phyloP scores from a whole-genome alignment of 2,329 filamentous ascomycete genomes.

The Acephala macrosclerotiorum region DNA sequence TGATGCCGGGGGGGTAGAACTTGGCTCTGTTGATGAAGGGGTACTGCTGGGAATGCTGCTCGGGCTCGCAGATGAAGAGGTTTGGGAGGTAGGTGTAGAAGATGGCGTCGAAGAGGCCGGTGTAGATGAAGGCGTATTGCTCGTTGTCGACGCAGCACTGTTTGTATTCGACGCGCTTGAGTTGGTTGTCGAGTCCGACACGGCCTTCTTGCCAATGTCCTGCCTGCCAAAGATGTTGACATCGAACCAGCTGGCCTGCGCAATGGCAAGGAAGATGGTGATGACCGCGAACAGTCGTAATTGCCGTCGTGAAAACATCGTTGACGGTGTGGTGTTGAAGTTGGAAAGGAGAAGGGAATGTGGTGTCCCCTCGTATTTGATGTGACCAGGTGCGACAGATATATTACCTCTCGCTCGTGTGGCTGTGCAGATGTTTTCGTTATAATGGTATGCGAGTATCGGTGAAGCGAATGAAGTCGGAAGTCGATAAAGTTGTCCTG shows the following conservation, averaged over 20 bases:
- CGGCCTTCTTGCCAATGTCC: slow-evolving; percentile 5
- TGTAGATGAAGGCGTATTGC: slow-evolving; percentile 5
- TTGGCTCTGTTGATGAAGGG: slow-evolving; percentile 3
- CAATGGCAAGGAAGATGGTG: slow-evolving; percentile 35
- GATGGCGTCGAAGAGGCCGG: slow-evolving; percentile 20
- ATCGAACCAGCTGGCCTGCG: slow-evolving; percentile 37
- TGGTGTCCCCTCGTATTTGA: not conserved
- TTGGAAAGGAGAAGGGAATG: slow-evolving; percentile 9
- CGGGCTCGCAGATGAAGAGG: not conserved
- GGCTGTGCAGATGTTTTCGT: not conserved
- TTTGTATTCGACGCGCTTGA: not conserved
- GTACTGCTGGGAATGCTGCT: slow-evolving; percentile 10
- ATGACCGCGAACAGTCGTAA: slow-evolving; percentile 33
- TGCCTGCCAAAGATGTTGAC: slow-evolving; percentile 25
- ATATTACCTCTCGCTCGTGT: slow-evolving; percentile 9
- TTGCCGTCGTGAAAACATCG: slow-evolving; percentile 36
- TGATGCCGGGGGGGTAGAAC: slow-evolving; percentile 5
- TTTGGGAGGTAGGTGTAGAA: slow-evolving; percentile 8
- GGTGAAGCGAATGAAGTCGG: not conserved
- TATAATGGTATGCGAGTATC: not conserved
- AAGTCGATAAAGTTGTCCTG: not conserved
- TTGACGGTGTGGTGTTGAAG: slow-evolving; percentile 21
- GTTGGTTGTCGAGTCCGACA: not conserved
- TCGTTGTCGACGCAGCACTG: not conserved
- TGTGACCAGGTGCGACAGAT: slow-evolving; percentile 11